phyloP scores from a whole-genome alignment of 345 rosid genomes.

The Eutrema yunnanense region DNA sequence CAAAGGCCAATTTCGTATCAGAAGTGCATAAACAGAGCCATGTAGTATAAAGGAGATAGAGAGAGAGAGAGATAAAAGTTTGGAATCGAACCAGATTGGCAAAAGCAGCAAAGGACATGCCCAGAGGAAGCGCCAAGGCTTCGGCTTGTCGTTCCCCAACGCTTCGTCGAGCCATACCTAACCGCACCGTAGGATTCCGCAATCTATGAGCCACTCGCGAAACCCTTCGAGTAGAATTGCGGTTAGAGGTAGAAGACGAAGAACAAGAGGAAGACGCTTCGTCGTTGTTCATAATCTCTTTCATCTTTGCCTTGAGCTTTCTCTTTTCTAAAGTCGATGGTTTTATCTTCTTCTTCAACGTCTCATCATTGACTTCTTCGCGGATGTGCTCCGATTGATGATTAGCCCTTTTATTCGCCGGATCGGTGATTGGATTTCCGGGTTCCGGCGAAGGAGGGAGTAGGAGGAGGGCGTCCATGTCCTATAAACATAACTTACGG shows the following conservation, averaged over 20 bases:
- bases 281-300: slow-evolving; percentile 12
- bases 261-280: slow-evolving; percentile 32
- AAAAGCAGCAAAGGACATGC: slow-evolving; percentile 90
- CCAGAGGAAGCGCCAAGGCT: slow-evolving; percentile 75
- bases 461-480: slow-evolving; percentile 33
- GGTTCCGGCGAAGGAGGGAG: slow-evolving; percentile 24
- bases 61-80: neutral
- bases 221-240: slow-evolving; percentile 24
- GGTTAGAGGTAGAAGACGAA: slow-evolving; percentile 30
- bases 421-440: slow-evolving; percentile 6
- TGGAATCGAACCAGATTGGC: slow-evolving; percentile 59
- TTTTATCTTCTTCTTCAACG: slow-evolving; percentile 28
- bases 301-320: slow-evolving; percentile 20
- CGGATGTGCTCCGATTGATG: neutral
- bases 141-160: slow-evolving; percentile 39
- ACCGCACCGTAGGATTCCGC: slow-evolving; percentile 32
- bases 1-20: neutral
- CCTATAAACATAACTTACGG: neutral
- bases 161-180: slow-evolving; percentile 34
- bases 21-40: neutral
- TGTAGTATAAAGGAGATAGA: neutral
- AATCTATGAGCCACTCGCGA: slow-evolving; percentile 31
- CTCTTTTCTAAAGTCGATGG: slow-evolving; percentile 15
- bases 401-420: slow-evolving; percentile 11
- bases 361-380: neutral